Evolutionary conservation across 768 basidiomycete species (phyloP).

Genomic region (Leucocoprinus birnbaumii): DNA sequence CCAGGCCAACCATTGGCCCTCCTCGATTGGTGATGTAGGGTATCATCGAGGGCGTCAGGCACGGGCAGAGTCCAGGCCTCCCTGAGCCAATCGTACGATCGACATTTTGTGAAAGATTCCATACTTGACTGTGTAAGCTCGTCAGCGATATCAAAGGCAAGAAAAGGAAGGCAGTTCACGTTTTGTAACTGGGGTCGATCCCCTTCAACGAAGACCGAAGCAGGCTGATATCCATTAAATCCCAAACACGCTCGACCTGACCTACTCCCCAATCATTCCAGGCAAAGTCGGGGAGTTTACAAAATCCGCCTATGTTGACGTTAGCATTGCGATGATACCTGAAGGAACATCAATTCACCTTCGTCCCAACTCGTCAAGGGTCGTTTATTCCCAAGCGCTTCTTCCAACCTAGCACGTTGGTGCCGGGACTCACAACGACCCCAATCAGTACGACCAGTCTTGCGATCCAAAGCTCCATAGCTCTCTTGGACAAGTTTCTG

Average conservation of each 20-base stretch:
- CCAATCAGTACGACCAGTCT: slow-evolving; percentile 84
- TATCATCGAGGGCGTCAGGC: slow-evolving; percentile 95
- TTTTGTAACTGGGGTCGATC: slow-evolving; percentile 85
- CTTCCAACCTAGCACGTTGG: slow-evolving; percentile 82
- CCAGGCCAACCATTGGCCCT: slow-evolving; percentile 91
- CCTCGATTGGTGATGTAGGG: slow-evolving; percentile 95
- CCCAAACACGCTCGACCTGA: slow-evolving; percentile 94
- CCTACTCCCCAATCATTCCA: slow-evolving; percentile 94
- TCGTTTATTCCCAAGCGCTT: slow-evolving; percentile 75
- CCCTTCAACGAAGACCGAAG: slow-evolving; percentile 79
- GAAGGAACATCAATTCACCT: slow-evolving; percentile 42
- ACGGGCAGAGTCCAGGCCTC: slow-evolving; percentile 84
- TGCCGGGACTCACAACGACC: slow-evolving; percentile 90
- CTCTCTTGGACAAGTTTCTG: slow-evolving; percentile 78
- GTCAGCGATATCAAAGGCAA: slow-evolving; percentile 5
- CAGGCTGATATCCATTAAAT: slow-evolving; percentile 89
- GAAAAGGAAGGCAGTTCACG: slow-evolving; percentile 48
- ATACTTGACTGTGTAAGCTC: slow-evolving; percentile 60
- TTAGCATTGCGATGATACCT: background rate
- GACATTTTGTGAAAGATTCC: slow-evolving; percentile 97
- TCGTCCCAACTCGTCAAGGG: slow-evolving; percentile 94
- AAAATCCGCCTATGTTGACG: slow-evolving; percentile 61
- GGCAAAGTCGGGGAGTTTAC: slow-evolving; percentile 83
- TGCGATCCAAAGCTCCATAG: slow-evolving; percentile 60
- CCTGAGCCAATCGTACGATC: slow-evolving; percentile 84